Evolutionary conservation across 352 stramenopile species (phyloP).

Genomic region (Phytophthora chlamydospora): DNA sequence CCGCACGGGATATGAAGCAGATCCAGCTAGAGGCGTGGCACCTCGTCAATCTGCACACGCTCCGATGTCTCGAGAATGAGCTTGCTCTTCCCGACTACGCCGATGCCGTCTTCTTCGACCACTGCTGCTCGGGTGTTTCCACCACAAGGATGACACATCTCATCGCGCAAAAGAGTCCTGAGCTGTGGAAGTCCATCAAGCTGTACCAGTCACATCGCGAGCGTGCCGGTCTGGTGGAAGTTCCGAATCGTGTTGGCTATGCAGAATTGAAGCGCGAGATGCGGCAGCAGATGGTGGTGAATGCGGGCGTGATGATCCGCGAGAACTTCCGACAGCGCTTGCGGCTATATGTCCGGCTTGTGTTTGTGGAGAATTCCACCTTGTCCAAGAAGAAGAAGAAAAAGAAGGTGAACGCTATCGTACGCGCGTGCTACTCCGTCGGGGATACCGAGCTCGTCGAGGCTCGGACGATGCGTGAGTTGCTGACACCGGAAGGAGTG

Average conservation of each 20-base stretch:
- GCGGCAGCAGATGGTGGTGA: constrained; percentile 10
- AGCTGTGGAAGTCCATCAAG: constrained; percentile 16
- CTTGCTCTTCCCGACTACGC: constrained; percentile 18
- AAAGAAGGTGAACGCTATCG: constrained; percentile 16
- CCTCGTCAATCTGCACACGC: background rate
- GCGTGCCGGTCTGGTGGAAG: background rate
- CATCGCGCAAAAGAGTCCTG: constrained; percentile 17
- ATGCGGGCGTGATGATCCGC: constrained; percentile 11
- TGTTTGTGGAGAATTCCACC: constrained; percentile 1
- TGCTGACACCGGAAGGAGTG: constrained; percentile 6
- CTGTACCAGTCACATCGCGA: constrained; percentile 8
- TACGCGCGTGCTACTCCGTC: constrained; percentile 11
- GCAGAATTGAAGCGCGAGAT: constrained; percentile 5
- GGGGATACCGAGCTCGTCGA: background rate
- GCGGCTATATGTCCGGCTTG: background rate
- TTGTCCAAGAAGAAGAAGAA: constrained; percentile 10
- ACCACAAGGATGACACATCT: constrained; percentile 9
- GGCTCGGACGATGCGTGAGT: background rate
- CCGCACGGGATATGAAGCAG: constrained; percentile 12
- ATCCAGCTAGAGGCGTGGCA: constrained; percentile 25
- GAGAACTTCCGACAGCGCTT: constrained; percentile 17
- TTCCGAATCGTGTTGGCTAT: background rate
- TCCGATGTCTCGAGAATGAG: constrained; percentile 17
- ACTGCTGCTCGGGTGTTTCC: constrained; percentile 22
- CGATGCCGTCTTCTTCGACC: constrained; percentile 18